These are phyloP conservation scores for Chaetothyriales sp. DNA, from an alignment of 2,329 filamentous ascomycete genomes.

Conservation along the genomic window DNA sequence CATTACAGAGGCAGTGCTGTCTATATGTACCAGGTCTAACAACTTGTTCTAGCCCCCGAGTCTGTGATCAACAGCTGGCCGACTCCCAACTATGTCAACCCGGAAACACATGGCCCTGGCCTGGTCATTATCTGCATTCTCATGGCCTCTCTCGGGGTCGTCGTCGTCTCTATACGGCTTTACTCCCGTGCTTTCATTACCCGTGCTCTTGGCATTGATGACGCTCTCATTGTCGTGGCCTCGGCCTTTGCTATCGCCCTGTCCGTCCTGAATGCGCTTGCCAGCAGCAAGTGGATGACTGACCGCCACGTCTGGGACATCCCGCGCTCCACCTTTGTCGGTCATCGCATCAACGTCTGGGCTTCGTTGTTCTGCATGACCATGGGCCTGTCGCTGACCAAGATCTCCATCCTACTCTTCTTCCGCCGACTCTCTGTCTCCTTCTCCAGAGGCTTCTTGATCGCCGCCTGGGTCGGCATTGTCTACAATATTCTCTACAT, in stretches of 20 bases:
- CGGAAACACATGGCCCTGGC: slow-evolving; percentile 17
- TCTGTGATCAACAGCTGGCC: slow-evolving; percentile 4
- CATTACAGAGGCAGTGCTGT: too few species aligned
- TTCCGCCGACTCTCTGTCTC: slow-evolving; percentile 16
- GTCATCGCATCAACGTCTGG: slow-evolving; percentile 13
- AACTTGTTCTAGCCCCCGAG: background rate
- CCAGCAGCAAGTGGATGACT: slow-evolving; percentile 7
- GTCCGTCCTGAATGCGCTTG: slow-evolving; percentile 1
- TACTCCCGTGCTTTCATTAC: slow-evolving; percentile 8
- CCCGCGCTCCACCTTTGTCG: slow-evolving; percentile 5
- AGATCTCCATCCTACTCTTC: slow-evolving; percentile 17
- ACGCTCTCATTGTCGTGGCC: background rate
- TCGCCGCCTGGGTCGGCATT: slow-evolving; percentile 16
- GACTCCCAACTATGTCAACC: slow-evolving; percentile 21
- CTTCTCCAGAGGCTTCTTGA: slow-evolving; percentile 11
- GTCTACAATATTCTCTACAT: slow-evolving; percentile 15
- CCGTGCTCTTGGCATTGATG: background rate
- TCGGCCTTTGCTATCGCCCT: slow-evolving; percentile 6
- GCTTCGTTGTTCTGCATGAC: slow-evolving; percentile 11
- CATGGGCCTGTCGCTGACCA: slow-evolving; percentile 6
- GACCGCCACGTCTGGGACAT: slow-evolving; percentile 17
- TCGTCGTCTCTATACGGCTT: slow-evolving; percentile 11
- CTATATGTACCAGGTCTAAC: too few species aligned
- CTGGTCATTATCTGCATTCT: slow-evolving; percentile 17
- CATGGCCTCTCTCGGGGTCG: slow-evolving; percentile 15